Evolutionary conservation across 306 rosid species (phyloP), one percentile per base, ranked within the genome.

Genomic region (Prunus padus): DNA sequence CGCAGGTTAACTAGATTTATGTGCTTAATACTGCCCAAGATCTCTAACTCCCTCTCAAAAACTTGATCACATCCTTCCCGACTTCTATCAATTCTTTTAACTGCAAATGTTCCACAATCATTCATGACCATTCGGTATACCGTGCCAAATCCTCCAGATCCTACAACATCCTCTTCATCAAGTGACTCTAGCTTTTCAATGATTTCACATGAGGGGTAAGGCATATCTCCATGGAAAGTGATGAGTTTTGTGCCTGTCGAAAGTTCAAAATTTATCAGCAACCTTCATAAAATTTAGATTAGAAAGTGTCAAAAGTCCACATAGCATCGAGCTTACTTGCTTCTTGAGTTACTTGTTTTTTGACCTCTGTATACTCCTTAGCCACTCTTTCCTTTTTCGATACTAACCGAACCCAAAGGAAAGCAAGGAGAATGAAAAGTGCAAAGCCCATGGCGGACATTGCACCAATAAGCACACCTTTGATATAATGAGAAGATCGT

Each of bases 81-180:
- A 65, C 87, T 84, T 79, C 93, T 84, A 64, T 96, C 99, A 37
- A 96, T 89, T 68, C 86, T 73, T 87, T 96, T 96, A 69, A 96
- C 98, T 44, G 99, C 99, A 83, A 92, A 96, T 26, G 91, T 84
- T 64, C 93, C 94, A 19, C 92, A 76, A 76, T 96, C 98, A 78
- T 89, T 92, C 98, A 96, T 96, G 57, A 90, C 92, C 99, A 92
- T 96, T 49, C 94, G 86, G 77, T 90, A 92, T 51, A 96, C 99
- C 14, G 96, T 92, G 45, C 97, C 99, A 51, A 86, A 86, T 44
- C 97, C 99, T 49, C 99, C 99, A 0, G 98, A 90, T 9, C 99
- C 99, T 51, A 96, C 89, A 61, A 90, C 65, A 82, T 90, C 83
- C 74, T 86, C 90, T 76, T 91, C 92, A 51, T 89, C 92, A 14